Percentiles rank a stretch among this genome's conserved stretches.
Evolutionary conservation across 345 rosid species (phyloP).

Genomic region (Noccaea bulbosa): DNA sequence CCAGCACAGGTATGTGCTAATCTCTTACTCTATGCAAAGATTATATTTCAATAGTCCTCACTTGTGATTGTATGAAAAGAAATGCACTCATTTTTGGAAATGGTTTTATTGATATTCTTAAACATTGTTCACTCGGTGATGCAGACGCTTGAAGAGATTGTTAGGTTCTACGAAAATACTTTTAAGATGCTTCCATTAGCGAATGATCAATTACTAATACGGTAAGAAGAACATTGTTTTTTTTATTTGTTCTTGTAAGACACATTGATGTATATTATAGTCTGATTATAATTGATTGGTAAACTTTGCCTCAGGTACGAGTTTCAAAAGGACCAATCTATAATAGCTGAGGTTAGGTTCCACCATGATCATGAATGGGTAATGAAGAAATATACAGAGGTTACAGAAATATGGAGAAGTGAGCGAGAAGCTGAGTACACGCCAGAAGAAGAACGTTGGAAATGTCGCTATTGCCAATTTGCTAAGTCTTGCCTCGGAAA

Average conservation of each 20-base stretch:
- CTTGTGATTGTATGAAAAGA: background rate
- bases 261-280: background rate
- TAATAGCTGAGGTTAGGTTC: slow-evolving; percentile 70
- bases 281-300: background rate
- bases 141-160: slow-evolving; percentile 77
- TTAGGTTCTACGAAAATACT: slow-evolving; percentile 57
- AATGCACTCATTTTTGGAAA: background rate
- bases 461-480: slow-evolving; percentile 67
- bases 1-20: slow-evolving; percentile 56
- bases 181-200: slow-evolving; percentile 57
- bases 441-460: slow-evolving; percentile 85
- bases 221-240: slow-evolving; percentile 48
- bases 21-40: background rate
- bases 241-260: background rate
- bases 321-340: slow-evolving; percentile 65
- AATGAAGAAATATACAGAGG: slow-evolving; percentile 44
- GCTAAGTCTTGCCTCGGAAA: slow-evolving; percentile 53
- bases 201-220: slow-evolving; percentile 55
- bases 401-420: slow-evolving; percentile 67
- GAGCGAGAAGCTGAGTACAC: slow-evolving; percentile 63
- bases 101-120: background rate
- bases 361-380: slow-evolving; percentile 61
- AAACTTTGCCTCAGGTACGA: slow-evolving; percentile 61
- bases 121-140: slow-evolving; percentile 7
- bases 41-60: background rate